These are phyloP conservation scores for Pachyrhizus erosus DNA, from an alignment of 306 rosid species.

Conservation along the genomic window DNA sequence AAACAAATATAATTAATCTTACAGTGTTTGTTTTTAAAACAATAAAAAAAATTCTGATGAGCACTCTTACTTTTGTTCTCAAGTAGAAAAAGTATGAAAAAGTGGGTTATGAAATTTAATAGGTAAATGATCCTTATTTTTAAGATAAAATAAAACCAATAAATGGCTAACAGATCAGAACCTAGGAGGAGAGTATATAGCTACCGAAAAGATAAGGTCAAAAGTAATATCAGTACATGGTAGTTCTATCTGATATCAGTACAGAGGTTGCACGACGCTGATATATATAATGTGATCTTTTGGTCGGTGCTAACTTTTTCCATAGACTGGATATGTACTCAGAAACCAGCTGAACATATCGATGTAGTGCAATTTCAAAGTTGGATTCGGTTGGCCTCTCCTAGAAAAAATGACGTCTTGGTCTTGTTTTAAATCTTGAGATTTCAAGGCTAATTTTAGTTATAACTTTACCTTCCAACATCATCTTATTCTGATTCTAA, in stretches of 20 bases:
- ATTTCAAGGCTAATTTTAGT: background rate
- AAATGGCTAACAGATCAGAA: conserved; percentile 14
- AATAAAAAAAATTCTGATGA: background rate
- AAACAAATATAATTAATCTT: background rate
- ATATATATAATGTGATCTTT: conserved; percentile 22
- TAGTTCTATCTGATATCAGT: conserved; percentile 9
- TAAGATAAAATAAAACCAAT: conserved; percentile 6
- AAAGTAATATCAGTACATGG: background rate
- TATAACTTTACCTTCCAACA: background rate
- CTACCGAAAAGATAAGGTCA: conserved; percentile 26
- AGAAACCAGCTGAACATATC: background rate
- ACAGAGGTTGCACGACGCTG: conserved; percentile 18
- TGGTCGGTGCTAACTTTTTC: conserved; percentile 22
- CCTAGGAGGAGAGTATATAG: conserved; percentile 17
- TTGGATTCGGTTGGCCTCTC: background rate
- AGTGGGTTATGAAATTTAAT: background rate
- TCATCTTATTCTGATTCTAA: background rate
- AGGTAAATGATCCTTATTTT: background rate
- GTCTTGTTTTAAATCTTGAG: background rate
- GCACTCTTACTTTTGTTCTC: background rate
- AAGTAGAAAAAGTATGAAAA: background rate
- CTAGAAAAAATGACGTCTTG: background rate
- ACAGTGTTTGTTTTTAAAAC: background rate
- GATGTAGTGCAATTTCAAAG: background rate
- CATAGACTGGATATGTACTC: conserved; percentile 10